Evolutionary conservation across 2,329 filamentous ascomycete species (phyloP).

Genomic region (Amauroascus niger): DNA sequence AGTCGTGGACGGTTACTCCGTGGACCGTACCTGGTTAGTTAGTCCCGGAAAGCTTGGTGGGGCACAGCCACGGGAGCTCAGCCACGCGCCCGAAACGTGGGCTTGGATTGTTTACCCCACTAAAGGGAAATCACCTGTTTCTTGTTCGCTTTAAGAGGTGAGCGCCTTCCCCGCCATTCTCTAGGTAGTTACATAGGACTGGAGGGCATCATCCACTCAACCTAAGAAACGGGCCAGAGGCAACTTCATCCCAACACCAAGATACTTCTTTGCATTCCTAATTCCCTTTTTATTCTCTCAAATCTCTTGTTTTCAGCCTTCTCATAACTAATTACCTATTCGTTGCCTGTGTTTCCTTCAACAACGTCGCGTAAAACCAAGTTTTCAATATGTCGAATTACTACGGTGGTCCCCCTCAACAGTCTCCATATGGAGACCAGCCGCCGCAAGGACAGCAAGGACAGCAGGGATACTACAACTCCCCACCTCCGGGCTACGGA

Average conservation of each 20-base stretch:
- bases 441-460: conserved; percentile 9
- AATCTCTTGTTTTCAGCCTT: not conserved
- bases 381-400: conserved; percentile 13
- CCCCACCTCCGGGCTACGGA: conserved; percentile 13
- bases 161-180: not conserved
- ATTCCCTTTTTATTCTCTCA: not conserved
- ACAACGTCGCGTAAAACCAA: not conserved
- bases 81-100: not conserved
- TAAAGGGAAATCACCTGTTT: not conserved
- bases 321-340: not conserved
- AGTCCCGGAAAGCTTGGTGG: no score
- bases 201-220: no score
- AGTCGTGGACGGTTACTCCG: no score
- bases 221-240: not conserved
- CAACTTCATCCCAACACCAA: not conserved
- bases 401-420: conserved; percentile 12
- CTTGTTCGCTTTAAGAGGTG: not conserved
- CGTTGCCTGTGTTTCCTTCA: not conserved
- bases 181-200: no score
- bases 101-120: not conserved
- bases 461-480: conserved; percentile 10
- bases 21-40: no score
- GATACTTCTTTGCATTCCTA: not conserved
- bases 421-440: conserved; percentile 6
- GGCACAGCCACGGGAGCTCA: not conserved